A percentile compares a stretch with the other conserved stretches of the same genome.
These are phyloP conservation scores for Ascosphaera aggregata DNA, from an alignment of 2,329 filamentous ascomycete genomes.

Conservation along the genomic window DNA sequence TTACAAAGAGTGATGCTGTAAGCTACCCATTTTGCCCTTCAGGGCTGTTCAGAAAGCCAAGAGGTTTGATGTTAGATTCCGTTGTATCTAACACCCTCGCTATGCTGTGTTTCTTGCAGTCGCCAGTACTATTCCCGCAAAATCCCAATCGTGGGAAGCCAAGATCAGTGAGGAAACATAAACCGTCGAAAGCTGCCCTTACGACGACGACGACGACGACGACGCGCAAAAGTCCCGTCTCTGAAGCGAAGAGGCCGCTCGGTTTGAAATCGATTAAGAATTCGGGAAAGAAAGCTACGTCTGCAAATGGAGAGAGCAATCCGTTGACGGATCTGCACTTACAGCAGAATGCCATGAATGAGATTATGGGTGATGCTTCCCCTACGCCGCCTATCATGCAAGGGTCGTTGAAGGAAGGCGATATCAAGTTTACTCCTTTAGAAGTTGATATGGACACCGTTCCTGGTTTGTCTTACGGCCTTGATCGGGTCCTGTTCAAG, in stretches of 20 bases:
- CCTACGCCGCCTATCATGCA: not conserved
- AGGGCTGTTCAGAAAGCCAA: not conserved
- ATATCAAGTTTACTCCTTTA: conserved; percentile 10
- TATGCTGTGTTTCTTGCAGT: not conserved
- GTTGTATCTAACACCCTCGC: not conserved
- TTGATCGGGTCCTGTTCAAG: conserved; percentile 89
- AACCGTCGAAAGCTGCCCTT: not conserved
- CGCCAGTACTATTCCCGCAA: not conserved
- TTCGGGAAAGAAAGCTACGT: not conserved
- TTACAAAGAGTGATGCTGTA: not conserved
- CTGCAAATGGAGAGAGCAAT: not conserved
- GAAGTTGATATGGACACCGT: conserved; percentile 26
- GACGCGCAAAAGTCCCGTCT: too few species aligned
- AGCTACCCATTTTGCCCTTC: not conserved
- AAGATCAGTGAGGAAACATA: not conserved
- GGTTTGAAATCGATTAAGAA: not conserved
- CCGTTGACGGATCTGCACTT: conserved; percentile 5
- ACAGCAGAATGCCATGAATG: conserved; percentile 3
- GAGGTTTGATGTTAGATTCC: not conserved
- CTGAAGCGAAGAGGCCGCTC: too few species aligned
- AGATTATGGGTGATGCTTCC: conserved; percentile 6
- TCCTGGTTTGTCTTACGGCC: conserved; percentile 44
- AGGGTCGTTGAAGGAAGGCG: conserved; percentile 1
- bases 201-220: too few species aligned
- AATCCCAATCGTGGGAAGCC: too few species aligned